Evolutionary conservation across 768 basidiomycete species (phyloP), one percentile per base, ranked within the genome.

Genomic region (Lactarius trivialis): DNA sequence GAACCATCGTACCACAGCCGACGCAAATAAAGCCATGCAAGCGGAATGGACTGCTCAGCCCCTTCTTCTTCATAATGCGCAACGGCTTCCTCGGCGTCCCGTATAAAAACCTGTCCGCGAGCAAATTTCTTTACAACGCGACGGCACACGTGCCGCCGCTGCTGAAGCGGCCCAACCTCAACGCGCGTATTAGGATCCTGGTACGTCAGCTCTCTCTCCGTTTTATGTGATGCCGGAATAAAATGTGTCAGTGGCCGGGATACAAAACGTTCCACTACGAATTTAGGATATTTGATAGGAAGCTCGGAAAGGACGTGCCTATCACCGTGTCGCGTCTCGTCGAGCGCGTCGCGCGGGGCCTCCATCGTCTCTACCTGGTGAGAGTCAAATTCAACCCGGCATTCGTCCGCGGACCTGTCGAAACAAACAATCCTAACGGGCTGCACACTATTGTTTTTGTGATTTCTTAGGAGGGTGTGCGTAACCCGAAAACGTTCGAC

Each of bases 1-100:
- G 62, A 17, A 63, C 58, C 8, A 32, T 60, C 53, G 62, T 63
- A 24, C 58, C 58, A 7, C 62, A 63, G 48, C 54, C 56, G 5
- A 58, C 61, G 3, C 37, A 26, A 51, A 58, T n/a, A 24, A 48
- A n/a, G 11, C 45, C 45, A 6, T 48, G 45, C 12, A 48, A 24
- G 51, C 5, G 14, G n/a, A 54, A 51, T n/a, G 56, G 56, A 32
- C 28, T 53, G 12, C 41, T 11, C 11, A 54, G 26, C 4, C 61
- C 61, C 1, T 6, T 58, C 28, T 61, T 56, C 51, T 62, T 62
- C 41, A 28, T 53, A 32, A 41, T 36, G 43, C 34, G 43, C 28
- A 33, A 54, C 21, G 61, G 61, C n/a, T 21, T 43, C 2, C 30
- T 63, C n/a, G 61, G 56, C n/a, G 34, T 63, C 6, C 56, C 61